phyloP scores from a whole-genome alignment of 1,139 yeast genomes.

The Blastobotrys persicus region DNA sequence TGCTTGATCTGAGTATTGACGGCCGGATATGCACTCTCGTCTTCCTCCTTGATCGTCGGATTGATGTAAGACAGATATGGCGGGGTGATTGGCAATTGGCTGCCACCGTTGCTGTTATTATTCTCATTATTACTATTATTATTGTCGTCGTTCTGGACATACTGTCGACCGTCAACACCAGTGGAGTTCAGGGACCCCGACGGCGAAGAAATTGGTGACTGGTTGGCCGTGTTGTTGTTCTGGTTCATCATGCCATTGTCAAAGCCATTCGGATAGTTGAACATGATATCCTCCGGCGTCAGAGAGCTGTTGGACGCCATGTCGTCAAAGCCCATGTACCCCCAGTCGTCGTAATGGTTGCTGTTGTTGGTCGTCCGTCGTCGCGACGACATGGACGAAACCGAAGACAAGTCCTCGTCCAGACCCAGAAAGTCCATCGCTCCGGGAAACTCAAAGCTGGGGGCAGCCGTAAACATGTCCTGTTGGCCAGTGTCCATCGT shows the following conservation, averaged over 20 bases:
- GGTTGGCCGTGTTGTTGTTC: neutral
- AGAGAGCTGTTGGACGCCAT: neutral
- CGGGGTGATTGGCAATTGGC: conserved; percentile 8
- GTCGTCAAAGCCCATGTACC: neutral
- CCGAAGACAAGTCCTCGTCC: conserved; percentile 4
- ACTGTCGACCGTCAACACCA: conserved; percentile 1
- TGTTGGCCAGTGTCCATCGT: conserved; percentile 1
- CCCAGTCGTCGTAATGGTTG: neutral
- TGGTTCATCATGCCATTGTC: neutral
- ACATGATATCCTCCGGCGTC: conserved; percentile 3
- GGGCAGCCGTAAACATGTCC: neutral
- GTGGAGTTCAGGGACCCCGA: conserved; percentile 9
- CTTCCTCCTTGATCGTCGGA: conserved; percentile 5
- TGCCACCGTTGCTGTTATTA: neutral
- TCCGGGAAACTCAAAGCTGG: conserved; percentile 1
- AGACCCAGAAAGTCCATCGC: conserved; percentile 2
- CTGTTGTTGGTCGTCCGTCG: neutral
- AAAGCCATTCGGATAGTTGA: neutral
- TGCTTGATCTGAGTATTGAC: neutral
- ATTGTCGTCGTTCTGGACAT: neutral
- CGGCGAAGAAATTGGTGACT: conserved; percentile 9
- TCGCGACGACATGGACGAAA: neutral
- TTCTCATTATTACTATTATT: neutral
- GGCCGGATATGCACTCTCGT: neutral
- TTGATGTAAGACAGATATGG: conserved; percentile 9